Base-by-base conservation (phyloP, 495 filamentous ascomycete species). In the Penicillium cosmopolitanum region DNA sequence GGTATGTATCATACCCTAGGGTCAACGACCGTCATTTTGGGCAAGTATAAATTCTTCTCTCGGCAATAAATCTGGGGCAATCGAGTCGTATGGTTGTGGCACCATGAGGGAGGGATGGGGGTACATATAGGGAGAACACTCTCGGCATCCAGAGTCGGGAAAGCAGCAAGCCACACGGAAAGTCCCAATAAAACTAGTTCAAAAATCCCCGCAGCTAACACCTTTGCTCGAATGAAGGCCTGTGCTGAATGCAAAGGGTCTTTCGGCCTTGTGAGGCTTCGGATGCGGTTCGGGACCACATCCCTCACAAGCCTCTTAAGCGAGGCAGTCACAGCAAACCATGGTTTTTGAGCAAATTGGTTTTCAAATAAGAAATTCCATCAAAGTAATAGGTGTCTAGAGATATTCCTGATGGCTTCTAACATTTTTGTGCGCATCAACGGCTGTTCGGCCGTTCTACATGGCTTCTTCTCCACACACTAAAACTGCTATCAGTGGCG, bases 261-360 rank as follows among this genome's bases (percentile, higher is more conserved):
- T 42, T 35, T 60, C 66, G 61, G 68, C 40, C 43, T 57, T 63
- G 63, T 62, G 56, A 40, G 23, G 31, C 3, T 42, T 62, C 56
- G 61, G 61, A 61, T 59, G 47, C 59, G 48, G 12, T 21, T 71
- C 66, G 68, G 68, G 66, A 63, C 66, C 68, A 66, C 63, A 56
- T 68, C 40, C 38, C 35, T 46, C 34, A 4, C 15, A 38, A 40
- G 13, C 52, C 34, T 46, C 54, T 54, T 53, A 38, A 59, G 51
- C 52, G 36, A 46, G 42, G n/a, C 9, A 46, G 42, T 21, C n/a
- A 46, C n/a, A 31, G 28, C 5, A 8, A 31, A 31, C 28, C 28
- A 31, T 31, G 28, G 28, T 3, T 31, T 28, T 31, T 31, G 28
- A 31, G 28, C 5, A 9, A 31, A 7, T 31, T 31, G 2, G 28